Evolutionary conservation across 371 early-diverging fungal genomes (phyloP), one percentile per base, ranked within the genome.

Genomic region (Gilbertella persicaria): DNA sequence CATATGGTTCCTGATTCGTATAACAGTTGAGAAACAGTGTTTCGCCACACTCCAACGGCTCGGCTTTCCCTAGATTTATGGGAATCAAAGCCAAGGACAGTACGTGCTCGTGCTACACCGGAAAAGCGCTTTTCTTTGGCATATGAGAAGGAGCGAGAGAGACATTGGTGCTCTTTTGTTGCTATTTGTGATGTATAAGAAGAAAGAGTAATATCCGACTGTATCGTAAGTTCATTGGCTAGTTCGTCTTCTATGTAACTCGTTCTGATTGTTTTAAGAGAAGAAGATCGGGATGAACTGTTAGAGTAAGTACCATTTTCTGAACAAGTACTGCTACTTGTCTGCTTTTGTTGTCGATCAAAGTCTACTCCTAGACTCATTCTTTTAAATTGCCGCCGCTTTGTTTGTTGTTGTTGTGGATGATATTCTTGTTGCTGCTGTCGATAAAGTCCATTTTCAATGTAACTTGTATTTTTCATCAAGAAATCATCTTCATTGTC

Each of bases 31-130:
- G 54, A 37, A 14, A 60, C 23, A 3, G 48, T 49, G 19, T 60
- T 44, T 30, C 39, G 41, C 60, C 60, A 60, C 0, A 53, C 54
- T 49, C 53, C 44, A 25, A 60, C 49, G n/a, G 60, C 54, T 53
- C 49, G 54, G 28, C 24, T 53, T 30, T 54, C 60, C 35, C 29
- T 53, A 38, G 44, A 36, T 44, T 49, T 53, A 26, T 40, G 37
- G 7, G 53, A 43, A 25, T 49, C 60, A 16, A 60, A 39, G 14
- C 60, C 54, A 33, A 60, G 36, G 35, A 50, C 60, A 33, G 60
- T 60, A 16, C 60, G 54, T 38, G 60, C 60, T 50, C 60, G 41
- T 33, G 60, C 49, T 19, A 53, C 53, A 29, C 42, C 43, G 16
- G 59, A 53, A 24, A 53, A 30, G 24, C 54, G 42, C 30, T 49